Base-by-base conservation (phyloP, 83 land plant species). In the Diphasiastrum complanatum region DNA sequence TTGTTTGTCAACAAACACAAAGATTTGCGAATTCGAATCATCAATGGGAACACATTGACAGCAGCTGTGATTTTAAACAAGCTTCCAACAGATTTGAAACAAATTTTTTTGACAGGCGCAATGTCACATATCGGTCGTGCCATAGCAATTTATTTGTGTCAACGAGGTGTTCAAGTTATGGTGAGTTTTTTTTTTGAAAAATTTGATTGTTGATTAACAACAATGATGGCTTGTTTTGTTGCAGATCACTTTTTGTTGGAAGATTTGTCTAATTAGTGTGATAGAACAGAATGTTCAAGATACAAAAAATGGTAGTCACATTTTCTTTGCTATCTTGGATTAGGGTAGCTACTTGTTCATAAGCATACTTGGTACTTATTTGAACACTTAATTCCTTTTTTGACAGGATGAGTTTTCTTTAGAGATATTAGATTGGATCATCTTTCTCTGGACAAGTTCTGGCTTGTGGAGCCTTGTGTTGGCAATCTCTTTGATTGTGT, bases 11-110 rank as follows among this genome's bases (percentile, higher is more conserved):
- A 48, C 23, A 48, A 48, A 18, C 23, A 48, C 51, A 48, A 18
- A 6, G 23, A 48, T 24, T 48, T 48, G 18, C 51, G 51, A 6
- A 24, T 48, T 5, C n/a, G 23, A 24, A 48, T 48, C 4, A 24
- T 48, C n/a, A 18, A 48, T 18, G 51, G 51, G n/a, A 48, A 48
- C 51, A 48, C 51, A 48, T 24, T 48, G 4, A 48, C 51, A 18
- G 51, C 51, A 18, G 51, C 51, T 4, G 51, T 48, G 6, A 24
- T 48, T 48, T 6, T 48, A 6, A 48, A 48, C 18, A 24, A 48
- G 18, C 51, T 48, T 18, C 51, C 6, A 6, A 18, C 51, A 4
- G 51, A 18, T 48, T 18, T 18, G 51, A 48, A 48, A 18, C 23
- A 48, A 18, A 18, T 48, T 6, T 48, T 48, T 48, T 18, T 48